Base-by-base conservation (phyloP, 495 filamentous ascomycete genomes). In the Thozetella sp. region DNA sequence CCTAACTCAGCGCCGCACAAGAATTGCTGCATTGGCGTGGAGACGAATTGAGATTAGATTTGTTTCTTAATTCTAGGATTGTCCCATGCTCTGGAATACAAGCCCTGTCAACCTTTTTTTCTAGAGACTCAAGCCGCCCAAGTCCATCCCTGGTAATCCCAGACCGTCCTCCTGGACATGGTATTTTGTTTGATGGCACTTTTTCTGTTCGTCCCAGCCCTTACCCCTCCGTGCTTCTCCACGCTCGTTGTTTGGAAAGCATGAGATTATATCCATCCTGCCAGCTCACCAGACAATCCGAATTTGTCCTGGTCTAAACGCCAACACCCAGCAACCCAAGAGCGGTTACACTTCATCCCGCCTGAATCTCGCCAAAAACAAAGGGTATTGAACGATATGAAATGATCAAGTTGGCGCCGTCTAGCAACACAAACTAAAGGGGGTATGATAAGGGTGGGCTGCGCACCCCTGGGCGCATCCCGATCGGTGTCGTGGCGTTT, bases 301-400 rank as follows among this genome's bases (percentile, higher is more conserved):
- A 37, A 6, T 15, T 15, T 37, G 6, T 37, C 30, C 30, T 6
- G 15, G 30, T 6, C 30, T 15, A 15, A 37, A 6, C 6, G 15
- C 30, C 6, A 6, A 6, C 30, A 37, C 6, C 30, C 30, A 37
- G 30, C 15, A 37, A 37, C 6, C 30, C 6, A 6, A 37, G 30
- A 15, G 30, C 6, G 30, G 15, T 6, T 37, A 15, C 30, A 37
- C 30, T 37, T 15, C 30, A 15, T 37, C 30, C 30, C 6, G 30
- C 30, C 30, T 15, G 15, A 37, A 37, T 15, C 30, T 37, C 30
- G 6, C 30, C 30, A 37, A 37, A 37, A 37, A 37, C 15, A 48
- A 19, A n/a, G 43, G 43, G 43, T 48, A 48, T 48, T 48, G 12
- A 48, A 48, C 43, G 43, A 48, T 48, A 11, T 48, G 43, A 48